Evolutionary conservation across 257 asterid genomes (phyloP).

Genomic region (Cruciata laevipes): DNA sequence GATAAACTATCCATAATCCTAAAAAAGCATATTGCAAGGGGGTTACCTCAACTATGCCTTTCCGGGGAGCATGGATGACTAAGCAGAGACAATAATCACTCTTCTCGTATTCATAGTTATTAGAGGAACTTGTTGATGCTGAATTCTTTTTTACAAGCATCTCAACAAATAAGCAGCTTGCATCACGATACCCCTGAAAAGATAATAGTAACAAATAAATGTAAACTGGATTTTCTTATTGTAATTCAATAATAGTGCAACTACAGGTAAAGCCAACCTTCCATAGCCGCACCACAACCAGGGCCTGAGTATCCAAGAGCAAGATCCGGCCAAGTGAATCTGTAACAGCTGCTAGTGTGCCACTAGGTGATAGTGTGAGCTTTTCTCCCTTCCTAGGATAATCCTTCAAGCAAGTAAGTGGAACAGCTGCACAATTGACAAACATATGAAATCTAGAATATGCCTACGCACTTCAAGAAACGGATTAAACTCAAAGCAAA

Average conservation of each 20-base stretch:
- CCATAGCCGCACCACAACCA: constrained; percentile 92
- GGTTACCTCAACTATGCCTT: constrained; percentile 90
- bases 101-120: constrained; percentile 38
- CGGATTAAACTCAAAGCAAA: not conserved
- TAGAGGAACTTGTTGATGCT: constrained; percentile 28
- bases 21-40: not conserved
- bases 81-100: constrained; percentile 84
- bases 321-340: constrained; percentile 97
- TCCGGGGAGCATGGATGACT: constrained; percentile 95
- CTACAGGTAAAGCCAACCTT: constrained; percentile 42
- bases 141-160: constrained; percentile 63
- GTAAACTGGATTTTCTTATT: not conserved
- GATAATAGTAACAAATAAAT: constrained; percentile 5
- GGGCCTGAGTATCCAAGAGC: constrained; percentile 92
- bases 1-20: not conserved
- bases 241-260: constrained; percentile 1
- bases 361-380: constrained; percentile 89
- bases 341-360: constrained; percentile 92
- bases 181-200: constrained; percentile 95
- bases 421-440: constrained; percentile 53
- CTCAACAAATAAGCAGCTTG: constrained; percentile 91
- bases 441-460: not conserved
- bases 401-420: constrained; percentile 90
- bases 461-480: not conserved
- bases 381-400: constrained; percentile 94